A percentile compares a stretch with the other conserved stretches of the same genome.
These are phyloP conservation scores for Melaleuca alternifolia DNA, from an alignment of 345 rosid genomes.

Conservation along the genomic window DNA sequence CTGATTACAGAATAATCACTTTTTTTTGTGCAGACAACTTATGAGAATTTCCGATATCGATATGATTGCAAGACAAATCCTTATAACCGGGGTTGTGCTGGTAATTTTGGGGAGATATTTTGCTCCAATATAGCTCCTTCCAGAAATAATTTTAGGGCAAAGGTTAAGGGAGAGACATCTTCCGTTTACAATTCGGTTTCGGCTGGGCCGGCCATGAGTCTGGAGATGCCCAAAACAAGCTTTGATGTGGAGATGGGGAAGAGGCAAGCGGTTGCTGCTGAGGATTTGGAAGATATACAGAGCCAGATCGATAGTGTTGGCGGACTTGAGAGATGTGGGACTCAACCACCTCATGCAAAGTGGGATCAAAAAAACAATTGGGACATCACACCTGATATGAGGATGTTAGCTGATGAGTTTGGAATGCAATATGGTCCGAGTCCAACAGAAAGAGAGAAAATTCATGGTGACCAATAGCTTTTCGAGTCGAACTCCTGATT, in stretches of 20 bases:
- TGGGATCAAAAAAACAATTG: slow-evolving; percentile 26
- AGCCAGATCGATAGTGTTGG: slow-evolving; percentile 41
- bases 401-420: slow-evolving; percentile 29
- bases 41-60: slow-evolving; percentile 33
- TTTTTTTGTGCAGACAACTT: slow-evolving; percentile 62
- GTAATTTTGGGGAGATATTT: slow-evolving; percentile 33
- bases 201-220: slow-evolving; percentile 18
- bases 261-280: slow-evolving; percentile 46
- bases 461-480: slow-evolving; percentile 6
- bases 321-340: slow-evolving; percentile 42
- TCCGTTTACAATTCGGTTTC: slow-evolving; percentile 18
- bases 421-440: slow-evolving; percentile 22
- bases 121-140: slow-evolving; percentile 47
- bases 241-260: slow-evolving; percentile 37
- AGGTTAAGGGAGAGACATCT: slow-evolving; percentile 28
- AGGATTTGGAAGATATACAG: slow-evolving; percentile 50
- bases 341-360: slow-evolving; percentile 24
- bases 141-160: slow-evolving; percentile 42
- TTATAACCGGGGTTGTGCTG: slow-evolving; percentile 36
- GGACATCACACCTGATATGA: slow-evolving; percentile 34
- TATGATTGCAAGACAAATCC: slow-evolving; percentile 66
- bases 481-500: not conserved
- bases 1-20: not conserved
- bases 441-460: slow-evolving; percentile 9
- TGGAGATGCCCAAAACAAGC: slow-evolving; percentile 29